Evolutionary conservation across 2,329 filamentous ascomycete species (phyloP).

Genomic region (Fulvia fulva): DNA sequence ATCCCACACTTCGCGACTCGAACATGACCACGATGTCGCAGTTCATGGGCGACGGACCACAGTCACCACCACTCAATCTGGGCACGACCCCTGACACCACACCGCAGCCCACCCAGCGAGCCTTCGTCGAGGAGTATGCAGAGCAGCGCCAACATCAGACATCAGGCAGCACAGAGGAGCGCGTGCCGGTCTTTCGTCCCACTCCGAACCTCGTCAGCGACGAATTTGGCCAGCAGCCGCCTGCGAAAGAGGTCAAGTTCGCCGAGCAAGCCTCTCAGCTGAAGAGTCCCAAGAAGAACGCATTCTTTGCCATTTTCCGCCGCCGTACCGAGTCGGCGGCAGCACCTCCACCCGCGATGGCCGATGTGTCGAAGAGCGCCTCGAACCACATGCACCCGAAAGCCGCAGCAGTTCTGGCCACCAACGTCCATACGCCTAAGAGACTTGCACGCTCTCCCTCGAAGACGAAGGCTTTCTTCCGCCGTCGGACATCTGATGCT

Average conservation of each 20-base stretch:
- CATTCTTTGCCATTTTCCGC: conserved; percentile 3
- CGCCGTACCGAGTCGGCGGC: background rate
- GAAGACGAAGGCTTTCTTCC: conserved; percentile 27
- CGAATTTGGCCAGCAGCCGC: conserved; percentile 18
- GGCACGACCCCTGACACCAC: conserved; percentile 23
- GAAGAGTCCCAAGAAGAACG: conserved; percentile 7
- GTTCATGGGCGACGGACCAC: conserved; percentile 18
- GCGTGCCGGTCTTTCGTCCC: conserved; percentile 26
- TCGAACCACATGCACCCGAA: conserved; percentile 28
- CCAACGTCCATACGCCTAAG: conserved; percentile 10
- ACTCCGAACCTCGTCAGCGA: conserved; percentile 22
- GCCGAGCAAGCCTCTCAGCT: conserved; percentile 4
- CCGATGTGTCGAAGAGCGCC: background rate
- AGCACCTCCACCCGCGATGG: background rate
- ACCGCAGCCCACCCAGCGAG: conserved; percentile 35
- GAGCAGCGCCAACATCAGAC: conserved; percentile 31
- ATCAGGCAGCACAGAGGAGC: conserved; percentile 33
- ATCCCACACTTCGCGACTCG: conserved; percentile 26
- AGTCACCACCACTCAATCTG: conserved; percentile 26
- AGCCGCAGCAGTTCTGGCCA: conserved; percentile 37
- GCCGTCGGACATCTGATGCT: conserved; percentile 12
- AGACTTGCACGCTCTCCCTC: conserved; percentile 25
- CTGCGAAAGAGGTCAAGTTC: conserved; percentile 6
- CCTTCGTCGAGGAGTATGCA: conserved; percentile 37
- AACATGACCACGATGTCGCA: conserved; percentile 27